Evolutionary conservation across 2,329 filamentous ascomycete species (phyloP).

Genomic region (Aspergillus sp.): DNA sequence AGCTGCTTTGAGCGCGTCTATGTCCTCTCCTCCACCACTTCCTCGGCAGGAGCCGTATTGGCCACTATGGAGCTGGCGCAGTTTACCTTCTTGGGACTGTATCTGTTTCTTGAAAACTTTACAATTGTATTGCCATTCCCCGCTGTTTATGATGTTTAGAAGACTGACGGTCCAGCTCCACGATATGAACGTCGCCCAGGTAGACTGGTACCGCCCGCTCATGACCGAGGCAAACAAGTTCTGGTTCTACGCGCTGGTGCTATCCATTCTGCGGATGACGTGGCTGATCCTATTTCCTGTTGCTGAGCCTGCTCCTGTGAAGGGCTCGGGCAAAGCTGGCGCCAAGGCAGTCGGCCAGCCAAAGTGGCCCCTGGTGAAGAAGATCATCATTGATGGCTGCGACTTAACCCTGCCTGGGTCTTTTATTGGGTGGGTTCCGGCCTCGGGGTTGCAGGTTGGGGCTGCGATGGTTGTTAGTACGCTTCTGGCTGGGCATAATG

Average conservation of each 20-base stretch:
- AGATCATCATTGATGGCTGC: slow-evolving; percentile 55
- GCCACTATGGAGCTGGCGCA: slow-evolving; percentile 54
- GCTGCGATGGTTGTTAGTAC: slow-evolving; percentile 61
- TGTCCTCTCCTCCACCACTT: slow-evolving; percentile 33
- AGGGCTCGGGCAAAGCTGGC: neutral
- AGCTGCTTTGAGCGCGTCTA: slow-evolving; percentile 56
- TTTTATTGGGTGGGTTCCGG: slow-evolving; percentile 60
- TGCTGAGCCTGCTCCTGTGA: neutral
- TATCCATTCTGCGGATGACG: slow-evolving; percentile 43
- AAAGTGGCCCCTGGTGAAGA: slow-evolving; percentile 40
- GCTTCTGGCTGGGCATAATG: slow-evolving; percentile 26
- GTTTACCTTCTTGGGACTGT: slow-evolving; percentile 62
- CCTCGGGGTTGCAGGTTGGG: slow-evolving; percentile 54
- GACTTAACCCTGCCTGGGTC: slow-evolving; percentile 63
- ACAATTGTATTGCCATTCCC: slow-evolving; percentile 55
- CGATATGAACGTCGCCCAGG: slow-evolving; percentile 51
- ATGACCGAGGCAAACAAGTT: slow-evolving; percentile 64
- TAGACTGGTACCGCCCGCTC: slow-evolving; percentile 44
- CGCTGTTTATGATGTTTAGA: too few species aligned
- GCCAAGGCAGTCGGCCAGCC: neutral
- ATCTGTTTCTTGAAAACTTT: slow-evolving; percentile 63
- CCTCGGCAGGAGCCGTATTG: slow-evolving; percentile 18
- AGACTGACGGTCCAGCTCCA: too few species aligned
- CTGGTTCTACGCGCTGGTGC: slow-evolving; percentile 64
- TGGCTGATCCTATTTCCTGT: slow-evolving; percentile 14